Evolutionary conservation across 2,329 filamentous ascomycete genomes (phyloP).

Genomic region (Epichloe sibirici): DNA sequence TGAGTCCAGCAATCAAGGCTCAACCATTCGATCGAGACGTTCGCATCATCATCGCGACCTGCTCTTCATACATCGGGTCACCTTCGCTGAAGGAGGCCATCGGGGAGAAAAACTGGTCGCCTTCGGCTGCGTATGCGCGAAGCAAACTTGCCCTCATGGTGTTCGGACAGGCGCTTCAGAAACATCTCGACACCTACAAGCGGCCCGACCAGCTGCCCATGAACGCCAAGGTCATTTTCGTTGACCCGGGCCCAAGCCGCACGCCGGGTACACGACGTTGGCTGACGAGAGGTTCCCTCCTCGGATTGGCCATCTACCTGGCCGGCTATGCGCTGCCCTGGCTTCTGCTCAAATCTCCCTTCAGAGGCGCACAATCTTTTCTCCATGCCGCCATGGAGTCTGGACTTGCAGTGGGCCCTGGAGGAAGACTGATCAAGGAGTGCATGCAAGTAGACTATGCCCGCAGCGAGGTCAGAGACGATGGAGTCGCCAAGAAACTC

Average conservation of each 20-base stretch:
- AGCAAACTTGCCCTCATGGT: conserved; percentile 73
- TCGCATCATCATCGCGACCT: conserved; percentile 74
- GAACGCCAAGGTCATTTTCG: conserved; percentile 73
- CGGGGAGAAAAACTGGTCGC: conserved; percentile 39
- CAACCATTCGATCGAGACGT: conserved; percentile 94
- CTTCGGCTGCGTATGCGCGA: conserved; percentile 47
- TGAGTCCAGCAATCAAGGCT: conserved; percentile 78
- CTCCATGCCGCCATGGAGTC: conserved; percentile 78
- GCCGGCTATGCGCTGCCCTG: conserved; percentile 70
- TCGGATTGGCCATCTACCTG: conserved; percentile 68
- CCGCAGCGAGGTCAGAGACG: conserved; percentile 63
- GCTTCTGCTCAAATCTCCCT: conserved; percentile 75
- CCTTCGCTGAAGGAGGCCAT: conserved; percentile 48
- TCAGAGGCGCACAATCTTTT: conserved; percentile 77
- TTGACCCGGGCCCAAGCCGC: conserved; percentile 74
- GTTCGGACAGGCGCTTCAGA: conserved; percentile 84
- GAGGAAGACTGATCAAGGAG: conserved; percentile 75
- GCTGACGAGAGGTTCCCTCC: conserved; percentile 72
- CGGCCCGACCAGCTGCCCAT: conserved; percentile 72
- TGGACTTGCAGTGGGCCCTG: conserved; percentile 48
- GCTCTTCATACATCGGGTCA: conserved; percentile 75
- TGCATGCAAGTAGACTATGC: conserved; percentile 65
- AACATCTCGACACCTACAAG: conserved; percentile 74
- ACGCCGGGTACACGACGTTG: conserved; percentile 83
- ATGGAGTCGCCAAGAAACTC: conserved; percentile 67